Percentiles rank a stretch among this genome's conserved stretches.
Conservation (phyloP, 177 flowering plant species). For the Tripterygium wilfordii region DNA sequence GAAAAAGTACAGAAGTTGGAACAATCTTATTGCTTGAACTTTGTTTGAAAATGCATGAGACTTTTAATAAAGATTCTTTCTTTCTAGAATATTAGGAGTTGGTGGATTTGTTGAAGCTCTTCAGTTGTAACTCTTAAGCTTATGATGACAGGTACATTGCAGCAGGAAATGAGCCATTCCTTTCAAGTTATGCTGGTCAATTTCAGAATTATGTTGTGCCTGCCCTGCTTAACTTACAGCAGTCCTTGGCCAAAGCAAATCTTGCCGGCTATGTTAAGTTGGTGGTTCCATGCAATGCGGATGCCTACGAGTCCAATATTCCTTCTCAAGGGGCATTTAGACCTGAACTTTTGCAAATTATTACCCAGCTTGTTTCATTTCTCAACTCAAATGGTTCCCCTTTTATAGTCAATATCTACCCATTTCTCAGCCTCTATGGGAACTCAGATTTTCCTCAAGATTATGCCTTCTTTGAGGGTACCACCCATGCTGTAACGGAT, state of each 20-base stretch:
- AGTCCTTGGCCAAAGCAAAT: constrained; percentile 71
- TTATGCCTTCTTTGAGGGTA: constrained; percentile 88
- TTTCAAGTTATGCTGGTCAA: constrained; percentile 70
- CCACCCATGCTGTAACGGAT: constrained; percentile 69
- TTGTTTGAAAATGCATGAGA: too few species aligned
- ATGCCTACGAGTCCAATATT: constrained; percentile 71
- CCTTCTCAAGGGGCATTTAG: constrained; percentile 92
- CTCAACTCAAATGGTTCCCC: constrained; percentile 86
- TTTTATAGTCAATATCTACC: constrained; percentile 85
- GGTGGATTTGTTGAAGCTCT: background rate
- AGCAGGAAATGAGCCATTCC: constrained; percentile 95
- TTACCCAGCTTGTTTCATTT: constrained; percentile 71
- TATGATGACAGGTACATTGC: constrained; percentile 71
- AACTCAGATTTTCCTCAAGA: constrained; percentile 90
- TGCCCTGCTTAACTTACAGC: constrained; percentile 74
- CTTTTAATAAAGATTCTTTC: too few species aligned
- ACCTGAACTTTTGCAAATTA: constrained; percentile 64
- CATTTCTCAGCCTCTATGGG: constrained; percentile 73
- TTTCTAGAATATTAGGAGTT: background rate
- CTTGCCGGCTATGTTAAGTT: constrained; percentile 66
- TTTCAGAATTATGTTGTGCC: constrained; percentile 64
- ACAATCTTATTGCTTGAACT: too few species aligned
- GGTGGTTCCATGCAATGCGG: constrained; percentile 95
- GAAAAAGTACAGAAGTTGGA: too few species aligned
- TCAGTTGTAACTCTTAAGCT: background rate